Conservation (phyloP, 805 yeast species). For the Suhomyces sp. region DNA sequence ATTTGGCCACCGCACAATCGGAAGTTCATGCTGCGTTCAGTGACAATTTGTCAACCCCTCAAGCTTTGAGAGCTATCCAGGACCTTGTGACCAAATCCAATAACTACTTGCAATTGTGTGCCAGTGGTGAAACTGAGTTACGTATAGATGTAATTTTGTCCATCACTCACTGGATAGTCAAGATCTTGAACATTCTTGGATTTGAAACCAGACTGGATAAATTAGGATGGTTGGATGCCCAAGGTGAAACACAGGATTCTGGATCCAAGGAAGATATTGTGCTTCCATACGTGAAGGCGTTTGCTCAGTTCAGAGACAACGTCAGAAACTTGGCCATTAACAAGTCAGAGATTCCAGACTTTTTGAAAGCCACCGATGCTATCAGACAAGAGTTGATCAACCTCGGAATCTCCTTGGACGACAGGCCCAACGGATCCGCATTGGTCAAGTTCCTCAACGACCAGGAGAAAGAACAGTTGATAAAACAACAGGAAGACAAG, state of each 20-base stretch:
- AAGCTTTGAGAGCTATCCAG: constrained; percentile 59
- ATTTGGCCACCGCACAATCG: constrained; percentile 49
- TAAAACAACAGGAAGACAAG: constrained; percentile 59
- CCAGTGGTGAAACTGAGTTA: constrained; percentile 43
- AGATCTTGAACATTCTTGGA: constrained; percentile 70
- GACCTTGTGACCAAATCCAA: constrained; percentile 73
- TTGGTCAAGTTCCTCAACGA: constrained; percentile 75
- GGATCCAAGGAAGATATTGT: constrained; percentile 58
- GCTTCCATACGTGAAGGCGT: constrained; percentile 75
- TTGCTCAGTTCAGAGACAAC: constrained; percentile 77
- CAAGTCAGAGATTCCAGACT: constrained; percentile 47
- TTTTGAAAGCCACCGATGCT: constrained; percentile 70
- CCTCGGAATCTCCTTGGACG: constrained; percentile 84
- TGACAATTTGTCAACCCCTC: constrained; percentile 83
- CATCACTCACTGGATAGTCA: constrained; percentile 66
- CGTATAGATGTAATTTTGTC: constrained; percentile 65
- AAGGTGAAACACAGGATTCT: constrained; percentile 11
- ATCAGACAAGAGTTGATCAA: constrained; percentile 69
- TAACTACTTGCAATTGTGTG: constrained; percentile 56
- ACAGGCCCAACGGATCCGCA: constrained; percentile 78
- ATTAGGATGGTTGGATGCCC: constrained; percentile 73
- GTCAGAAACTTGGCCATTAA: constrained; percentile 73
- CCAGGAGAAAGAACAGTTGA: constrained; percentile 64
- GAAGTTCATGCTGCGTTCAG: constrained; percentile 76
- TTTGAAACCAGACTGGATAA: constrained; percentile 65